These are phyloP conservation scores for Inosperma sp. DNA, from an alignment of 768 basidiomycete genomes.

Conservation along the genomic window DNA sequence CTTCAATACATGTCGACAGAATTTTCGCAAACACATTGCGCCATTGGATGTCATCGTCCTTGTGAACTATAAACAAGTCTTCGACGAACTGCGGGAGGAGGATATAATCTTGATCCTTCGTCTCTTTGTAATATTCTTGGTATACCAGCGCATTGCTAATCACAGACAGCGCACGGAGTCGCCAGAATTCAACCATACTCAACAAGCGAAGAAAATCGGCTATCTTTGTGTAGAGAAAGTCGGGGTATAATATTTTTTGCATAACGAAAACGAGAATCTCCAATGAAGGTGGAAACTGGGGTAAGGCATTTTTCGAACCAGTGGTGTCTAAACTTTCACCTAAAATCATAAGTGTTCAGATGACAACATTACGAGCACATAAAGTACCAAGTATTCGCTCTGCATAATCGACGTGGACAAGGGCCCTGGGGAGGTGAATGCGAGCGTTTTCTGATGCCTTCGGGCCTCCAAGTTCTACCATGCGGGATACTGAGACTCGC, in stretches of 20 bases:
- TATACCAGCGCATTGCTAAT: constrained; percentile 25
- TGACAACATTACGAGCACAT: no score
- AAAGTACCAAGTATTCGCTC: no score
- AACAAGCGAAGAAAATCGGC: constrained; percentile 34
- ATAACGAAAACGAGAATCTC: constrained; percentile 30
- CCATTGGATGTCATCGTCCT: constrained; percentile 14
- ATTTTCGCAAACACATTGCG: constrained; percentile 32
- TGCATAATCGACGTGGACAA: no score
- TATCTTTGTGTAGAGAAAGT: constrained; percentile 21
- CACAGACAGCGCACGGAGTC: constrained; percentile 24
- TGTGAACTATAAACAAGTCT: constrained; percentile 17
- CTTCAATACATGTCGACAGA: constrained; percentile 24
- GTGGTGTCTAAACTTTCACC: neutral
- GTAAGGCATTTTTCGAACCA: constrained; percentile 7
- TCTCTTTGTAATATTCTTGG: constrained; percentile 24
- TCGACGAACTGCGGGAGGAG: constrained; percentile 18
- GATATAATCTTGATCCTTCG: constrained; percentile 1
- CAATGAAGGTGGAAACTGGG: constrained; percentile 25
- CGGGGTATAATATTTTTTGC: constrained; percentile 28
- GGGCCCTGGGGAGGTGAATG: no score
- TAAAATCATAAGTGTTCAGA: no score
- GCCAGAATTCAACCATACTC: constrained; percentile 36
- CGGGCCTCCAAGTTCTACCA: no score
- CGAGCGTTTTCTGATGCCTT: no score
- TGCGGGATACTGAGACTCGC: no score